These are phyloP conservation scores for Candida mattraensis DNA, from an alignment of 805 yeast genomes.

Conservation along the genomic window DNA sequence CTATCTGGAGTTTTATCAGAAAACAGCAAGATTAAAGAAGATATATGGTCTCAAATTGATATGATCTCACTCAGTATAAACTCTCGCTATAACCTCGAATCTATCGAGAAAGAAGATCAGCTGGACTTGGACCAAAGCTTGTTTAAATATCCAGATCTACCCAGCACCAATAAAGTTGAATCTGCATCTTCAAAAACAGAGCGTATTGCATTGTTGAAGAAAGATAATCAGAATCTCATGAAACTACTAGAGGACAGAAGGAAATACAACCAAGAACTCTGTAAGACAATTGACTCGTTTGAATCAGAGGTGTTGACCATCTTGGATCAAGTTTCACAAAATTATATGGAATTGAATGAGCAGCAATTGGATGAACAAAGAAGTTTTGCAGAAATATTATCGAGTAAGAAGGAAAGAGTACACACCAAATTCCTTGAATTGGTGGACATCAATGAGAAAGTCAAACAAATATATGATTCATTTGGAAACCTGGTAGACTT, in stretches of 20 bases:
- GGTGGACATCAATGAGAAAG: conserved; percentile 20
- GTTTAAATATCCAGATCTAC: conserved; percentile 11
- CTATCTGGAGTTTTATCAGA: conserved; percentile 18
- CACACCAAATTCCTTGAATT: conserved; percentile 19
- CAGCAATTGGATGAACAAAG: conserved; percentile 18
- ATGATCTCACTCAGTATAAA: conserved; percentile 14
- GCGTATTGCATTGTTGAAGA: conserved; percentile 7
- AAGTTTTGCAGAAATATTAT: conserved; percentile 12
- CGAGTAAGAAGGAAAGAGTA: conserved; percentile 15
- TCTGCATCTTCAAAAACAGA: conserved; percentile 1
- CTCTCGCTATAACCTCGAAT: conserved; percentile 7
- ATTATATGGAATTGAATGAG: conserved; percentile 11
- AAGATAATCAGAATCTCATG: conserved; percentile 17
- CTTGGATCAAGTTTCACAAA: conserved; percentile 12
- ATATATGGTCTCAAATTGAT: conserved; percentile 29
- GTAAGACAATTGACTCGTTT: conserved; percentile 18
- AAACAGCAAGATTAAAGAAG: conserved; percentile 24
- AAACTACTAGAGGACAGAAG: conserved; percentile 16
- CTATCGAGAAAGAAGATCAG: conserved; percentile 1
- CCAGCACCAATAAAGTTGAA: not conserved
- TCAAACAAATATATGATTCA: conserved; percentile 16
- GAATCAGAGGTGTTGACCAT: conserved; percentile 19
- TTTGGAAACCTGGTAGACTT: conserved; percentile 14
- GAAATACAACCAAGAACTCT: conserved; percentile 21
- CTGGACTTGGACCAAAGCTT: conserved; percentile 8